Base-by-base conservation (phyloP, 1,139 yeast genomes). In the Hanseniaspora sp. region DNA sequence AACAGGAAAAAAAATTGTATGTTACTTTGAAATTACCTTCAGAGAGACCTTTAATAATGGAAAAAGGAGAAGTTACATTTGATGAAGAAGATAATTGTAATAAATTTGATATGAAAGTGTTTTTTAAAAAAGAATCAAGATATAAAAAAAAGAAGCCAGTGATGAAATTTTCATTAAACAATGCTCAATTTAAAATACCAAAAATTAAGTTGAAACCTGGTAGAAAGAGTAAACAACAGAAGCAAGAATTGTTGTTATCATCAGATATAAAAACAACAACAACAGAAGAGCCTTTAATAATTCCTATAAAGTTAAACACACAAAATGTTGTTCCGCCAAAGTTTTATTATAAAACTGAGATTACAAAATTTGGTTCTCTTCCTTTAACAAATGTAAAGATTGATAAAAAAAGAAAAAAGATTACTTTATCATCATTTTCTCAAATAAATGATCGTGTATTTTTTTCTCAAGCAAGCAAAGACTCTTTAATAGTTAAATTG, bases 21-120 rank as follows among this genome's bases (percentile, higher is more conserved):
- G 86, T 87, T 1, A 75, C 71, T 11, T 69, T 88, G 18, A 77
- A 81, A 1, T 70, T 82, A 17, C 96, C 96, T 3, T 74, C 78
- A 54, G 82, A 81, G 58, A 82, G 78, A 66, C 79, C 79, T 61
- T 71, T 90, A 40, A 79, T 78, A 3, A 84, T 85, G 1, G 77
- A 74, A 59, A 65, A 75, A 12, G 45, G 46, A 13, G 46, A 45
- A 6, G 41, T 44, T 31, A 18, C 35, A 13, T 51, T 23, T 40
- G 31, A n/a, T 9, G 37, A 35, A 4, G 55, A 57, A 71, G 34
- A 80, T 76, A 29, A 29, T 17, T 44, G 46, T 8, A 41, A 18
- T 6, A 38, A 48, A n/a, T 41, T 13, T 18, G 69, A 72, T 15
- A 80, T 80, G 3, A 70, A 69, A 53, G 65, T 80, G 7, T 69